phyloP scores from a whole-genome alignment of 2,329 filamentous ascomycete genomes.

The Metarhizium humberi region DNA sequence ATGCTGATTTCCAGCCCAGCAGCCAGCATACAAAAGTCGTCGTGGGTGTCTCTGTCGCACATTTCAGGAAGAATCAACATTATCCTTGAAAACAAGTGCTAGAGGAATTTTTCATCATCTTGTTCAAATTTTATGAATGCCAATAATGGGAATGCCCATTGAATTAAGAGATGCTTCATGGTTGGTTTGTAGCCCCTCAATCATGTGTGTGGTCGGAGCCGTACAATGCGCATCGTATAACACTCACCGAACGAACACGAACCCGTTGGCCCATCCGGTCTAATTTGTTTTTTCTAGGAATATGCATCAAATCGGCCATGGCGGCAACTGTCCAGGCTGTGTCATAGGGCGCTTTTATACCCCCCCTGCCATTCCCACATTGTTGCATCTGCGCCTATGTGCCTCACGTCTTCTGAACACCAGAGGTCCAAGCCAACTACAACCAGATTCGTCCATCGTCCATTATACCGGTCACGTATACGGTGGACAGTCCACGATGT shows the following conservation, averaged over 20 bases:
- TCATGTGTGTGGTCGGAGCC: neutral
- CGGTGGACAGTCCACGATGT: neutral
- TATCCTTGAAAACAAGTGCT: neutral
- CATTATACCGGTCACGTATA: neutral
- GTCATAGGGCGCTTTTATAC: neutral
- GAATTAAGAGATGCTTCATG: neutral
- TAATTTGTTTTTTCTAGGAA: neutral
- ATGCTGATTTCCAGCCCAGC: neutral
- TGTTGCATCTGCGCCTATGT: neutral
- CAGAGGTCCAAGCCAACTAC: neutral
- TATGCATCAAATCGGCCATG: neutral
- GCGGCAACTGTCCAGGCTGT: neutral
- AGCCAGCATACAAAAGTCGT: neutral
- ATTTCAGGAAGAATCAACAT: neutral
- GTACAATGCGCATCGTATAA: neutral
- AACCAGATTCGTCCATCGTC: neutral
- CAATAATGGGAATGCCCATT: neutral
- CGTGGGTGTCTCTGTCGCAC: neutral
- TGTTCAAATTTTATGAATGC: neutral
- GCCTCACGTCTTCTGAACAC: neutral
- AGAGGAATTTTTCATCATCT: neutral
- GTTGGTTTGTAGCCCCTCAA: neutral
- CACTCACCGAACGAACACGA: neutral
- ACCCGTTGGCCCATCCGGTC: neutral
- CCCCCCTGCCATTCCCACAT: neutral